Base-by-base conservation (phyloP, 2,329 filamentous ascomycete species). In the Pseudofabraea citricarpa region DNA sequence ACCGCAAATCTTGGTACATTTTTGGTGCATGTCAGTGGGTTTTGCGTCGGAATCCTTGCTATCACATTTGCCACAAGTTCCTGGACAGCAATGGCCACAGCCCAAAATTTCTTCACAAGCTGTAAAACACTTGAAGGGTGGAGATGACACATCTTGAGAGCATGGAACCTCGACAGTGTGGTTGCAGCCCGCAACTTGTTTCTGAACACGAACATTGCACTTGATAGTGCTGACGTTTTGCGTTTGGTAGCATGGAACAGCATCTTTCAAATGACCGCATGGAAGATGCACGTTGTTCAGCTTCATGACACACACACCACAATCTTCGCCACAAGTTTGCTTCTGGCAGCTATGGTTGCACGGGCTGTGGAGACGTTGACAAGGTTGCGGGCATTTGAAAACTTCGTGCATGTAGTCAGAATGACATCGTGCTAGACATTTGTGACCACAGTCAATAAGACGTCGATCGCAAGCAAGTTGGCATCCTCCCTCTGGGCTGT, bases 61-160 rank as follows among this genome's bases (percentile, higher is more conserved):
- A 29, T 65, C 67, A 58, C 83, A 87, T 0, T 45, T 42, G 2
- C 47, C 58, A 54, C 82, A 87, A 5, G 27, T 41, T 1, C 62
- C 64, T 4, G 53, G 63, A 57, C 83, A 87, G 0, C 38, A 37
- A 54, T 86, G 83, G 0, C 83, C 80, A 49, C 83, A 88, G 0
- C 58, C 21, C 1, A 79, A 64, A 0, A 56, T 32, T 0, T 51
- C 48, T 1, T 58, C 64, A 50, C 84, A 88, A 1, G 49, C 40
- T 1, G 59, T 61, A 0, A 36, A 43, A 54, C 84, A 89, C 2
- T 23, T 49, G 55, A 73, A 85, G 0, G 2, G 32, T 33, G 26
- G 12, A 0, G 56, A 15, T 0, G 44, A 27, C 0, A 52, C 47
- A 6, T 81, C 69, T 36, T 81, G 64, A 2, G 59, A 56, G 52